Evolutionary conservation across 2,329 filamentous ascomycete species (phyloP), one percentile per base, ranked within the genome.

Genomic region (Taxawa tesnikishii): DNA sequence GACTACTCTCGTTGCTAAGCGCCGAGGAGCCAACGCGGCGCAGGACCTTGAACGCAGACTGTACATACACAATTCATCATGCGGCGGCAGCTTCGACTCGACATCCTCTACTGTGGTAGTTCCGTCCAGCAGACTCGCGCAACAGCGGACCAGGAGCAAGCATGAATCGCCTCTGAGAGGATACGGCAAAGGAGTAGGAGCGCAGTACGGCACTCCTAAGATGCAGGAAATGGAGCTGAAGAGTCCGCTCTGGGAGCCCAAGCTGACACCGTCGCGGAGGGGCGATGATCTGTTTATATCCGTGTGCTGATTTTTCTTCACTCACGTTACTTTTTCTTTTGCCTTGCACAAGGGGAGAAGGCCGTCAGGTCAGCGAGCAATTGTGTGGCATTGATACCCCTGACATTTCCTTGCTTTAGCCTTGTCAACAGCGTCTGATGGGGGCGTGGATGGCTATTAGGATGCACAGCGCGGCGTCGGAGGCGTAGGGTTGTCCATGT

Each of bases 221-320:
- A 35, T 31, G 28, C 21, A 16, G 28, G 40, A 40, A 14, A 23
- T 35, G 18, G 21, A 36, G 33, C 23, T 52, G 29, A 43, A 43
- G 32, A 51, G 49, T 38, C 73, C 73, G 1, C 64, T 65, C 1
- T 78, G 75, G 73, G 61, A 74, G 42, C 76, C 76, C 3, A 68
- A 66, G 42, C 46, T 83, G 44, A 83, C 78, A 28, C 79, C 79
- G 3, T 75, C 73, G 35, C 59, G 75, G 38, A 64, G 73, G 29
- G 78, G 79, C 0, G 71, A 77, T 15, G 75, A 82, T 48, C 47
- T 83, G 37, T 77, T 69, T 25, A 46, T 66, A 26, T 50, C 49
- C 19, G 62, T 66, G 6, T 23, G 19, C 19, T 23, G n/a, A 23
- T n/a, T n/a, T n/a, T n/a, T n/a, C n/a, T n/a, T n/a, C n/a, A n/a